phyloP scores from a whole-genome alignment of 768 basidiomycete species.

The Epithele typhae region DNA sequence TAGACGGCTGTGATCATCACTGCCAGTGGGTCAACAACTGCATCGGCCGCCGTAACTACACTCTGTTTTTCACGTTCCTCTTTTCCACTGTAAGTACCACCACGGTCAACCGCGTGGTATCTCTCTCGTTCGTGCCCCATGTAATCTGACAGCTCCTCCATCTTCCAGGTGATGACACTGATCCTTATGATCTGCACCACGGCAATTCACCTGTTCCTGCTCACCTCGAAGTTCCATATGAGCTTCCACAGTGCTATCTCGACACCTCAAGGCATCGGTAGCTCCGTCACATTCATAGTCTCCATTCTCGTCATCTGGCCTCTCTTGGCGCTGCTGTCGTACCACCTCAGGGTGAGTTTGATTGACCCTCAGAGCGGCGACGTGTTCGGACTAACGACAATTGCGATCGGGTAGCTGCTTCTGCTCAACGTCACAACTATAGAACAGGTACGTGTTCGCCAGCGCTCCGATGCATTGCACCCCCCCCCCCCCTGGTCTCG shows the following conservation, averaged over 20 bases:
- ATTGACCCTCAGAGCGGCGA: neutral
- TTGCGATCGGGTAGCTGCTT: slow-evolving; percentile 52
- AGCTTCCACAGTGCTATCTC: slow-evolving; percentile 43
- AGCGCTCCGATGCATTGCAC: slow-evolving; percentile 6
- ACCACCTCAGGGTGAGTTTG: slow-evolving; percentile 78
- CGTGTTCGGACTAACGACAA: neutral
- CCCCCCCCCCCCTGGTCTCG: neutral
- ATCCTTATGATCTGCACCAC: slow-evolving; percentile 78
- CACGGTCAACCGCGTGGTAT: slow-evolving; percentile 5
- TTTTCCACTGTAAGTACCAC: slow-evolving; percentile 57
- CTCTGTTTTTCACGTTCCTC: slow-evolving; percentile 87
- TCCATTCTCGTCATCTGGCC: slow-evolving; percentile 78
- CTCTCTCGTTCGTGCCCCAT: neutral
- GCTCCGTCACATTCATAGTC: slow-evolving; percentile 75
- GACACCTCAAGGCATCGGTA: slow-evolving; percentile 54
- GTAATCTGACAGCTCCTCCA: slow-evolving; percentile 9
- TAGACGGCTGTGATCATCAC: slow-evolving; percentile 92
- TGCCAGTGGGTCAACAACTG: slow-evolving; percentile 95
- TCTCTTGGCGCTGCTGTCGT: slow-evolving; percentile 69
- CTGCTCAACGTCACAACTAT: slow-evolving; percentile 92
- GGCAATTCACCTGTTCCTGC: slow-evolving; percentile 72
- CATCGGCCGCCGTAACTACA: slow-evolving; percentile 92
- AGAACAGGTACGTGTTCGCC: slow-evolving; percentile 81
- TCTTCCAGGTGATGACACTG: slow-evolving; percentile 60
- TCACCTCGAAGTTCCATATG: slow-evolving; percentile 46